phyloP scores from a whole-genome alignment of 2,329 filamentous ascomycete species.

The Bimuria novae-zelandiae region DNA sequence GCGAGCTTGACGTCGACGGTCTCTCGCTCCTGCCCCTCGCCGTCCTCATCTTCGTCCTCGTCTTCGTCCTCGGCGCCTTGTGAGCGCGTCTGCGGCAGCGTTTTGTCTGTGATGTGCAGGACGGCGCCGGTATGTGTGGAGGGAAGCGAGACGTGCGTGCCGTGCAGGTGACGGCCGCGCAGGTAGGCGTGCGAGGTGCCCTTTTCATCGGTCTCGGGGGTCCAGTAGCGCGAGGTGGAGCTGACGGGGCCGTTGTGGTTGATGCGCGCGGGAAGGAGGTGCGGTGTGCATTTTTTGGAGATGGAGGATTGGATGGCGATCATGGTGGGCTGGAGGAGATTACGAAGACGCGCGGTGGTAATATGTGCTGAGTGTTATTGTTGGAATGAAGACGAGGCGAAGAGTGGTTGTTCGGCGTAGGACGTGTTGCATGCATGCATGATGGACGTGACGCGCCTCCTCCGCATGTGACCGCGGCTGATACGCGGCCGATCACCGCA shows the following conservation, averaged over 20 bases:
- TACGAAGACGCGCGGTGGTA: too few species aligned
- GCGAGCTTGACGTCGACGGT: slow-evolving; percentile 51
- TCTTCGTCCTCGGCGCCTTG: neutral
- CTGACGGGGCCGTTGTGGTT: slow-evolving; percentile 76
- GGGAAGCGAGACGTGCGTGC: slow-evolving; percentile 69
- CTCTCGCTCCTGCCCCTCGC: slow-evolving; percentile 24
- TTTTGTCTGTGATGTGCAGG: slow-evolving; percentile 35
- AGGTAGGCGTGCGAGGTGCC: slow-evolving; percentile 30
- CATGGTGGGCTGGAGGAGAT: too few species aligned
- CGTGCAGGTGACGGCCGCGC: slow-evolving; percentile 78
- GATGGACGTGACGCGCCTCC: too few species aligned
- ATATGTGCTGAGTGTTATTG: neutral
- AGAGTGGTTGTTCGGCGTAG: too few species aligned
- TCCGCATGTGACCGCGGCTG: too few species aligned
- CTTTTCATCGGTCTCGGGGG: slow-evolving; percentile 54
- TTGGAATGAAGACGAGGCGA: neutral
- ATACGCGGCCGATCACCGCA: too few species aligned
- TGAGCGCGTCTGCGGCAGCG: slow-evolving; percentile 15
- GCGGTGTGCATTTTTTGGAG: slow-evolving; percentile 58
- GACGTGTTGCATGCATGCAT: too few species aligned
- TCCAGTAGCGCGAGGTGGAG: slow-evolving; percentile 71
- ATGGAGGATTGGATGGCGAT: slow-evolving; percentile 48
- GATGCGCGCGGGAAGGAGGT: slow-evolving; percentile 80
- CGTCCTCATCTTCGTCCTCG: neutral
- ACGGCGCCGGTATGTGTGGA: slow-evolving; percentile 66